Evolutionary conservation across 495 filamentous ascomycete species (phyloP), one percentile per base, ranked within the genome.

Genomic region (Pyronema omphalodes): DNA sequence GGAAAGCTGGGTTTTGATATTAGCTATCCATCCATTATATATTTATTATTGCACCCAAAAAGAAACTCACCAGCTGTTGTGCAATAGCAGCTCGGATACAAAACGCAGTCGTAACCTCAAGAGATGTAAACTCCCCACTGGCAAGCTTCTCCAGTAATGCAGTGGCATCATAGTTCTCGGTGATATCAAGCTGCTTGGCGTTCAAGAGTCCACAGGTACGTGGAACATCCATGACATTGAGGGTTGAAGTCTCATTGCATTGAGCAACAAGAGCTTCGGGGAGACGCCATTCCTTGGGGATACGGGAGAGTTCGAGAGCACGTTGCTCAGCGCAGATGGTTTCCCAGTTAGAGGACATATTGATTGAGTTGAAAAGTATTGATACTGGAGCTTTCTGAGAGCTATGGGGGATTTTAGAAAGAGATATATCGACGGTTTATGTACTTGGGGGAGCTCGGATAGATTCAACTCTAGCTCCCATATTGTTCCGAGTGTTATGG

Each of bases 91-190:
- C 47, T 36, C 47, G 34, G 11, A 80, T 81, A 62, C 74, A 77
- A 59, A 79, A 82, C 9, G 71, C 75, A 15, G 56, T 66, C 9
- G 69, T 66, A 18, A 79, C 76, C 44, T 77, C 74, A 19, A 73
- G 65, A n/a, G 71, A 67, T 34, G 67, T 77, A 37, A 73, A 64
- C 35, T 62, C 60, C 7, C 70, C 61, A 3, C 50, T 64, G 1
- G 64, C 63, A 14, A 79, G 74, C 9, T 57, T 68, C 6, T 65
- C 56, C 11, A 74, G 60, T 11, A 79, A 59, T 5, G 62, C 67
- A 4, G 69, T 70, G 1, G 78, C 72, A 61, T 76, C 70, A 57
- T 71, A 74, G 0, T 71, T 59, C 60, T 78, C 76, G 0, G 78
- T 82, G 15, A 81, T 80, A 1, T 66, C 61, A 9, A 79, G 57